Evolutionary conservation across 1,284 basidiomycete species (phyloP).

Genomic region (Anthracocystis walkeri): DNA sequence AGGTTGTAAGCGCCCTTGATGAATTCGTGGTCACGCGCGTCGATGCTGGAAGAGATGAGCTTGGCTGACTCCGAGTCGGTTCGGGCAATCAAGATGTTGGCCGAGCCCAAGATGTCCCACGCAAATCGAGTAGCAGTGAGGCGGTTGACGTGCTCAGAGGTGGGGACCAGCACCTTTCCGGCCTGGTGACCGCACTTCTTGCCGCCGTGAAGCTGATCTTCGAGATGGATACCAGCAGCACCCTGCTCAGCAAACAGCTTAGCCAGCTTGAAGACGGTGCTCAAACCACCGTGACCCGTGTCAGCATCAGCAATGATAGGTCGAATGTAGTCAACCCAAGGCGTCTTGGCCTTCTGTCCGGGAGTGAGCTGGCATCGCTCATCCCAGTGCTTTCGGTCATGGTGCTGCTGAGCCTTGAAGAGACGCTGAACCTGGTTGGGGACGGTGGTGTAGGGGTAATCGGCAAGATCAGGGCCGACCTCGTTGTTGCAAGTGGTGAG

Average conservation of each 20-base stretch:
- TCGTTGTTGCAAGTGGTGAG: constrained; percentile 85
- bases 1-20: constrained; percentile 68
- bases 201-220: constrained; percentile 69
- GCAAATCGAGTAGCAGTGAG: constrained; percentile 86
- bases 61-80: constrained; percentile 92
- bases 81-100: constrained; percentile 88
- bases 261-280: constrained; percentile 67
- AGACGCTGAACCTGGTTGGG: constrained; percentile 75
- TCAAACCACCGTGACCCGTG: constrained; percentile 68
- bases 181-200: constrained; percentile 85
- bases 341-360: constrained; percentile 63
- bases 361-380: constrained; percentile 61
- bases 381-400: constrained; percentile 69
- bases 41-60: constrained; percentile 85
- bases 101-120: constrained; percentile 85
- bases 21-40: constrained; percentile 76
- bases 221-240: constrained; percentile 67
- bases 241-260: constrained; percentile 72
- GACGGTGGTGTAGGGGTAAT: constrained; percentile 94
- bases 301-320: constrained; percentile 69
- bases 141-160: constrained; percentile 85
- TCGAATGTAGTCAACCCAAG: constrained; percentile 67
- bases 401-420: constrained; percentile 69
- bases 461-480: constrained; percentile 94
- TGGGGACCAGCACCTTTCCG: constrained; percentile 92